Conservation (phyloP, 176 grass and related monocot species). For the Phoenix roebelenii region DNA sequence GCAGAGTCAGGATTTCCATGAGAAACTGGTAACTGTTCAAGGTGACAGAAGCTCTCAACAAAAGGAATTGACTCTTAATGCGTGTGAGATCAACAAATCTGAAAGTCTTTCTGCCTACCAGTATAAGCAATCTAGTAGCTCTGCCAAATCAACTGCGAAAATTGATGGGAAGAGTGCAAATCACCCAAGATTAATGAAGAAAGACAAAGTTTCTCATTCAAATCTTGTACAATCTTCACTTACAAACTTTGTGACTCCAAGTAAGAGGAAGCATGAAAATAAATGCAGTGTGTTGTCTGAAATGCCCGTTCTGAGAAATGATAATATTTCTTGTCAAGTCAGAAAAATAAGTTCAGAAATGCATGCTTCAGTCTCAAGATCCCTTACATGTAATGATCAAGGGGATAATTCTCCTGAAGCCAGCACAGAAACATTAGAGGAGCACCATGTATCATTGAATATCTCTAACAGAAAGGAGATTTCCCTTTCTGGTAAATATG, state of each 20-base stretch:
- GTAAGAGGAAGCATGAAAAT: slow-evolving; percentile 72
- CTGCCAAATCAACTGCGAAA: slow-evolving; percentile 18
- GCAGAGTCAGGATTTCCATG: slow-evolving; percentile 14
- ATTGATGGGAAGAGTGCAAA: slow-evolving; percentile 5
- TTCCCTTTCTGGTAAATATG: slow-evolving; percentile 24
- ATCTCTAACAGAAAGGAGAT: slow-evolving; percentile 13
- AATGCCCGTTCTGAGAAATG: slow-evolving; percentile 62
- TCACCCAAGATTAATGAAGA: slow-evolving; percentile 21
- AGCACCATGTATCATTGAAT: slow-evolving; percentile 4
- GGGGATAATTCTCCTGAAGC: slow-evolving; percentile 27
- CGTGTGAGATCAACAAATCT: background rate
- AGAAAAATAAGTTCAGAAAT: slow-evolving; percentile 28
- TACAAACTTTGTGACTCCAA: slow-evolving; percentile 55
- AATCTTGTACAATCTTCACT: slow-evolving; percentile 65
- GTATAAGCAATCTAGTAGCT: slow-evolving; percentile 21
- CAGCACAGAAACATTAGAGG: slow-evolving; percentile 22
- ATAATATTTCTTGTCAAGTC: slow-evolving; percentile 28
- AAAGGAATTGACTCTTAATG: background rate
- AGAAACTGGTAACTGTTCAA: slow-evolving; percentile 13
- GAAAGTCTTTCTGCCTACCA: background rate
- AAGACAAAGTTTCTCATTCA: slow-evolving; percentile 28
- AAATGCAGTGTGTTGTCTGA: slow-evolving; percentile 61
- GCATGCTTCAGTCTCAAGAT: slow-evolving; percentile 18
- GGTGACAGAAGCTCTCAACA: background rate
- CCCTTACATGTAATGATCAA: slow-evolving; percentile 12